These are phyloP conservation scores for Plasmodium malariae DNA, from an alignment of 169 alveolate genomes.

Conservation along the genomic window DNA sequence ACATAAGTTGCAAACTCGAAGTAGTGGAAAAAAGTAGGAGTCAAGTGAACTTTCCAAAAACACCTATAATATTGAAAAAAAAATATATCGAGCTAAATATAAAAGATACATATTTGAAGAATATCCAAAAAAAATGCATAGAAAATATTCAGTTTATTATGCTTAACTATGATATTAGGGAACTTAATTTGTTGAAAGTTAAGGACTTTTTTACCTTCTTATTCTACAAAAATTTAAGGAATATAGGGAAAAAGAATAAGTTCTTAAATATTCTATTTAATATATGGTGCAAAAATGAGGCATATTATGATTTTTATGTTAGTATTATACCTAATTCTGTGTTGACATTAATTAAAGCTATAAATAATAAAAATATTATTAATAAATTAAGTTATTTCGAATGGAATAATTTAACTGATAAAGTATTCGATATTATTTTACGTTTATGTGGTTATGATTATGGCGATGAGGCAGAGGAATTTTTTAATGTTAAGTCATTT, in stretches of 20 bases:
- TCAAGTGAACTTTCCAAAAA: no score
- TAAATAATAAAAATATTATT: constrained; percentile 35
- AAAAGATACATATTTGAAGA: constrained; percentile 19
- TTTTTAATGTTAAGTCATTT: neutral
- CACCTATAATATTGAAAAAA: no score
- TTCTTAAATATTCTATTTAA: constrained; percentile 45
- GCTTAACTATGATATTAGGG: constrained; percentile 14
- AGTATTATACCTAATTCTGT: constrained; percentile 68
- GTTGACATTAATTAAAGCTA: constrained; percentile 27
- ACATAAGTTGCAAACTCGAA: neutral
- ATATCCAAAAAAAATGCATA: constrained; percentile 57
- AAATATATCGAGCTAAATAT: constrained; percentile 3
- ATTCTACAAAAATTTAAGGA: constrained; percentile 51
- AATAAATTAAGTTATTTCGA: constrained; percentile 21
- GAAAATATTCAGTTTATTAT: constrained; percentile 59
- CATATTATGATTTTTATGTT: constrained; percentile 34
- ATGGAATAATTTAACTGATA: constrained; percentile 36
- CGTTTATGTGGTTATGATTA: constrained; percentile 67
- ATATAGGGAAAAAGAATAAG: constrained; percentile 15
- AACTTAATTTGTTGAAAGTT: constrained; percentile 17
- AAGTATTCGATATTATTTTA: constrained; percentile 41
- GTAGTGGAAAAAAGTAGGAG: no score
- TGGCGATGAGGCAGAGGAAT: neutral
- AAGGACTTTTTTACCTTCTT: constrained; percentile 46
- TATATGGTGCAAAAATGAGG: constrained; percentile 67